Conservation (phyloP, 306 rosid genomes). For the Mimosa bimucronata region DNA sequence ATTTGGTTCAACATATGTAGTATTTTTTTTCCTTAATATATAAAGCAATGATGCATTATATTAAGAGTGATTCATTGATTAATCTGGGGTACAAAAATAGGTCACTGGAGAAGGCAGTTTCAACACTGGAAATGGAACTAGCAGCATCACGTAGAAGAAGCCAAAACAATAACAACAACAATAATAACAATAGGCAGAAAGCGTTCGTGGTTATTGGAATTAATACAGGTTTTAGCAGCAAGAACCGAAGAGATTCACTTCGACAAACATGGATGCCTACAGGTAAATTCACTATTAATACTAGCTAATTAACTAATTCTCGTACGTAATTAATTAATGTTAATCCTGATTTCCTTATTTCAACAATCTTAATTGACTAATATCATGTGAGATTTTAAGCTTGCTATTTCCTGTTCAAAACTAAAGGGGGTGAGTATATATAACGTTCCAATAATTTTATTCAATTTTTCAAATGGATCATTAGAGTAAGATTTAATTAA, state of each 20-base stretch:
- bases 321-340: background rate
- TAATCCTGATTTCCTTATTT: background rate
- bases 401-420: too few species aligned
- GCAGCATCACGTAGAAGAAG: conserved; percentile 53
- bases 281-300: conserved; percentile 42
- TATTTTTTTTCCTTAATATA: background rate
- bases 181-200: conserved; percentile 42
- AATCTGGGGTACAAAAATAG: conserved; percentile 36
- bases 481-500: too few species aligned
- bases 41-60: background rate
- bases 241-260: conserved; percentile 68
- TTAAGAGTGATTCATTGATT: background rate
- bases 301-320: background rate
- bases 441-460: too few species aligned
- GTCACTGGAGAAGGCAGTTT: conserved; percentile 75
- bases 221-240: conserved; percentile 92
- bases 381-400: too few species aligned
- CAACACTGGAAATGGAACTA: conserved; percentile 73
- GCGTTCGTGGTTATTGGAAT: conserved; percentile 90
- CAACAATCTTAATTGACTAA: background rate
- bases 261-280: conserved; percentile 86
- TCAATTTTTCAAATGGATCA: too few species aligned
- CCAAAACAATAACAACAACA: conserved; percentile 31
- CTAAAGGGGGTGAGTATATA: too few species aligned
- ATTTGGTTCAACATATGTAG: background rate